Base-by-base conservation (phyloP, 208 protist species). In the Acanthamoeba sp. region DNA sequence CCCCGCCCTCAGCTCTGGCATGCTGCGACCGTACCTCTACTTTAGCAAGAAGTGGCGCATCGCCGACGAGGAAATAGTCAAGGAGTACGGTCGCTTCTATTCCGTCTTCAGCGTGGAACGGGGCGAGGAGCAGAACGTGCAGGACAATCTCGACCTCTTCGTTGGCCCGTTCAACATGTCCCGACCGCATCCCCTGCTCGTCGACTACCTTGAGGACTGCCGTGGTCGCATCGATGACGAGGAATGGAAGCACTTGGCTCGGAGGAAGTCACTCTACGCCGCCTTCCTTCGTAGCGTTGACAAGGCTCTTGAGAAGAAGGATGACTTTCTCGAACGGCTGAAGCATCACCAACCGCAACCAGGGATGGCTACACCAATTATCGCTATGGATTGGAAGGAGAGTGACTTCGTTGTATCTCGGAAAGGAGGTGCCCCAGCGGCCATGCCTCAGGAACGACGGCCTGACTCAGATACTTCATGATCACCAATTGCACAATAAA, bases 1-100 rank as follows among this genome's bases (percentile, higher is more conserved):
- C 27, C 71, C 71, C 36, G 38, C 36, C 71, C 42, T 80, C 71
- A 80, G 71, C 71, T 48, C 71, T 0, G 71, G 71, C 71, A 20
- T 80, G 12, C 71, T 80, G 71, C 71, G 71, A 16, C 71, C 71
- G 4, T 27, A 80, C 71, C 71, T 80, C 71, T 48, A 80, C 71
- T 80, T 80, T 18, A 50, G 27, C 71, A 80, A 80, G 71, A 24
- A 80, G 12, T 80, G 71, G 71, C 71, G 38, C 71, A 80, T 80
- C 36, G 71, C 48, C 36, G 36, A 80, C 36, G 71, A 80, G 36
- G 71, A 38, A 36, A 80, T 80, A 4, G 71, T 80, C 20, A 80
- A 80, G 71, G 71, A 80, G 71, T 80, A 27, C n/a, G 71, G 48
- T 80, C 71, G 71, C 18, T 80, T 18, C 36, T 80, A 80, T 36